Conservation (phyloP, 768 basidiomycete species). For the Pisolithus orientalis region DNA sequence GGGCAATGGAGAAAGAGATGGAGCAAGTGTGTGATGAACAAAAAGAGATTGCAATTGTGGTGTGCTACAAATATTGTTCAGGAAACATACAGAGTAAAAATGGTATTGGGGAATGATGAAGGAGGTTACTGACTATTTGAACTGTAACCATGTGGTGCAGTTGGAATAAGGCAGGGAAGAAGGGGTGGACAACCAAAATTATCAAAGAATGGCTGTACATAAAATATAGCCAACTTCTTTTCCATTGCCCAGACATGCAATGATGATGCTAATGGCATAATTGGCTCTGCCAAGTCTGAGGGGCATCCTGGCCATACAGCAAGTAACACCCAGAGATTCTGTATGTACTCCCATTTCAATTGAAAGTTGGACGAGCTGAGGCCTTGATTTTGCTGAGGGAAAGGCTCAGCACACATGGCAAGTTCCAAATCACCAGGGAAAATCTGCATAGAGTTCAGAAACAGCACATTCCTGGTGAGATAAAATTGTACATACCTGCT, state of each 20-base stretch:
- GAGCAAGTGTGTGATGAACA: no score
- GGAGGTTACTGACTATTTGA: no score
- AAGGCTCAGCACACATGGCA: neutral
- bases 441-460: neutral
- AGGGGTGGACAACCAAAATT: conserved; percentile 1
- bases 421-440: neutral
- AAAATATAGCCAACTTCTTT: neutral
- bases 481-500: neutral
- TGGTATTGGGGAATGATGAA: no score
- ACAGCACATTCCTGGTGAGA: neutral
- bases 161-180: neutral
- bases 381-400: neutral
- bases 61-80: no score
- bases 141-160: no score
- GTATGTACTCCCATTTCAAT: neutral
- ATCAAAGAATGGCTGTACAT: conserved; percentile 2
- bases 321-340: neutral
- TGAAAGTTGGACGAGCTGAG: neutral
- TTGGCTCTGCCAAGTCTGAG: neutral
- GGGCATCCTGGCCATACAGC: neutral
- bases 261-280: neutral
- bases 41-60: no score
- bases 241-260: neutral
- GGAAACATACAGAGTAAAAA: no score
- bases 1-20: no score